Conservation (phyloP, 352 stramenopile genomes). For the Globisporangium spiculum region DNA sequence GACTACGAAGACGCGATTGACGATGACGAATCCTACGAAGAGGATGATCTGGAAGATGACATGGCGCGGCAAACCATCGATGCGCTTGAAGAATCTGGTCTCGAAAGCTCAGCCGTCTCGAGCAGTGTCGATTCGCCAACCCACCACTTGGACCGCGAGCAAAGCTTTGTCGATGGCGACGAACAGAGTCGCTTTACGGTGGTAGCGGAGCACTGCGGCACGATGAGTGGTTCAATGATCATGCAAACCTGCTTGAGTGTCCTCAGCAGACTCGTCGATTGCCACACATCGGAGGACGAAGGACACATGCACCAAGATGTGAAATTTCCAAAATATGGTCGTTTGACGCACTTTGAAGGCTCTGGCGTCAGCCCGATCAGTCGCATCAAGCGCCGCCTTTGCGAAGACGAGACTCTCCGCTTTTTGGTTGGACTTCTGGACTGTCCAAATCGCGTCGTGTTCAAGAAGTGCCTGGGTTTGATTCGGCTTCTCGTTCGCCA, state of each 20-base stretch:
- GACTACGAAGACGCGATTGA: conserved; percentile 31
- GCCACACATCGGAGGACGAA: conserved; percentile 80
- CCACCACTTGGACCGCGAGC: conserved; percentile 18
- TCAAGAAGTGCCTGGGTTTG: conserved; percentile 80
- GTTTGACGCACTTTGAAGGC: conserved; percentile 80
- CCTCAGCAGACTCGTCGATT: conserved; percentile 79
- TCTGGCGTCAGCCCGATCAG: conserved; percentile 76
- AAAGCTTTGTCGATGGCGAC: conserved; percentile 33
- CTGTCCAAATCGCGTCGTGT: conserved; percentile 81
- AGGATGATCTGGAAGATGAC: conserved; percentile 34
- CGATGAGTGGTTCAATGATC: conserved; percentile 86
- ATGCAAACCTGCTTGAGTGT: conserved; percentile 86
- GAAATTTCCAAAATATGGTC: conserved; percentile 75
- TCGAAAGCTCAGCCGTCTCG: conserved; percentile 43
- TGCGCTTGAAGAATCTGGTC: conserved; percentile 49
- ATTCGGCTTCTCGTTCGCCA: conserved; percentile 81
- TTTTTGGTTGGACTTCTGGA: conserved; percentile 81
- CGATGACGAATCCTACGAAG: conserved; percentile 28
- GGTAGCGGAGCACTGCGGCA: conserved; percentile 70
- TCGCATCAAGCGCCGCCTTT: conserved; percentile 69
- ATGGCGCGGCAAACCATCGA: conserved; percentile 62
- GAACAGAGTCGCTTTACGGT: conserved; percentile 63
- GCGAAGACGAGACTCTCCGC: conserved; percentile 70
- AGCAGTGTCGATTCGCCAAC: conserved; percentile 32
- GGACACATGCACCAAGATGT: conserved; percentile 75